A percentile compares a stretch with the other conserved stretches of the same genome.
Conservation (phyloP, 2,329 filamentous ascomycete species). For the Cytospora schulzeri region DNA sequence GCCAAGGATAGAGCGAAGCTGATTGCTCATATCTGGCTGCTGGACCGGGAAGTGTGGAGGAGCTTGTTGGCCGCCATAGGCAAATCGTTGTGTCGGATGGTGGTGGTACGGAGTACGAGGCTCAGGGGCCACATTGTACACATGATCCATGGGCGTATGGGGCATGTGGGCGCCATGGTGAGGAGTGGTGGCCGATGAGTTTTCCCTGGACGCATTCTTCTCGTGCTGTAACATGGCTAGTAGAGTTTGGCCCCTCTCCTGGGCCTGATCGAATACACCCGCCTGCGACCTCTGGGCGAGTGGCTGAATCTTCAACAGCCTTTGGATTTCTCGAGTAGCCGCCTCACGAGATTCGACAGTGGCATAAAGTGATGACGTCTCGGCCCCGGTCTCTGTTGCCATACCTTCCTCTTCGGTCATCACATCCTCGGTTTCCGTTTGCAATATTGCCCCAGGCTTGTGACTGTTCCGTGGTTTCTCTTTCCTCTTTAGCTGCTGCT, state of each 20-base stretch:
- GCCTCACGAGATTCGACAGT: slow-evolving; percentile 41
- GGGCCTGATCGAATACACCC: slow-evolving; percentile 23
- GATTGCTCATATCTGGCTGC: slow-evolving; percentile 35
- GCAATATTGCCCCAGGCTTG: slow-evolving; percentile 41
- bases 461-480: slow-evolving; percentile 42
- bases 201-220: slow-evolving; percentile 32
- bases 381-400: slow-evolving; percentile 44
- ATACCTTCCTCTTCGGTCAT: slow-evolving; percentile 63
- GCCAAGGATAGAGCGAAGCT: slow-evolving; percentile 31
- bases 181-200: slow-evolving; percentile 27
- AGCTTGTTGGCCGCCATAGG: slow-evolving; percentile 48
- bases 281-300: slow-evolving; percentile 52
- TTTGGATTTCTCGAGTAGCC: slow-evolving; percentile 55
- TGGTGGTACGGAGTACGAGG: slow-evolving; percentile 62
- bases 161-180: slow-evolving; percentile 36
- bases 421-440: slow-evolving; percentile 53
- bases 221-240: slow-evolving; percentile 55
- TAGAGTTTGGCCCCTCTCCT: slow-evolving; percentile 53
- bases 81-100: slow-evolving; percentile 50
- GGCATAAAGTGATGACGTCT: slow-evolving; percentile 35
- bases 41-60: slow-evolving; percentile 54
- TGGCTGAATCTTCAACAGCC: slow-evolving; percentile 58
- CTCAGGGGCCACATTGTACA: slow-evolving; percentile 50
- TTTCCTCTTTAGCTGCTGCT: slow-evolving; percentile 78
- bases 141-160: slow-evolving; percentile 59